Evolutionary conservation across 768 basidiomycete genomes (phyloP).

Genomic region (Russula abietina): DNA sequence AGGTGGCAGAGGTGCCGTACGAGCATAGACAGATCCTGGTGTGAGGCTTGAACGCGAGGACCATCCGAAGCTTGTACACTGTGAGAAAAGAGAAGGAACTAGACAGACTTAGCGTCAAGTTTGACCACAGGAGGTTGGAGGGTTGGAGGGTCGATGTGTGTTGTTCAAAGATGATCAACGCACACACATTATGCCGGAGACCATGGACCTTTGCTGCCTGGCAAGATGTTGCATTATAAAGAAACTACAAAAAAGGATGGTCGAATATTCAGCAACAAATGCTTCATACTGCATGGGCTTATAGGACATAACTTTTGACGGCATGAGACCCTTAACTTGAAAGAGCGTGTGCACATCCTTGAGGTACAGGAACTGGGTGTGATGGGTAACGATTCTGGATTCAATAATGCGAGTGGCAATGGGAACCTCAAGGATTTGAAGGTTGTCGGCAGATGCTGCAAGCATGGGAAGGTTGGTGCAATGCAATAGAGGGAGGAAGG

Average conservation of each 20-base stretch:
- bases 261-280: conserved; percentile 15
- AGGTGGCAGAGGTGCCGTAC: too few species aligned
- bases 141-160: too few species aligned
- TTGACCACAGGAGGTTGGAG: too few species aligned
- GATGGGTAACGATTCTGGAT: conserved; percentile 52
- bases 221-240: conserved; percentile 31
- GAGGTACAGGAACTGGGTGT: conserved; percentile 65
- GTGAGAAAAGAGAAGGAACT: too few species aligned
- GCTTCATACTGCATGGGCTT: conserved; percentile 10
- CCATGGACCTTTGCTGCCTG: conserved; percentile 38
- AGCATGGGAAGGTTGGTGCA: conserved; percentile 57
- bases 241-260: too few species aligned
- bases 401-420: conserved; percentile 60
- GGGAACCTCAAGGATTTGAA: conserved; percentile 44
- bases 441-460: conserved; percentile 33
- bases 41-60: too few species aligned
- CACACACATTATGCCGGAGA: conserved; percentile 46
- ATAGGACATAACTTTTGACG: conserved; percentile 24
- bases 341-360: conserved; percentile 46
- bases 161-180: too few species aligned
- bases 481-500: conserved; percentile 63
- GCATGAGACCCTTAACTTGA: conserved; percentile 33
- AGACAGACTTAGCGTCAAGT: too few species aligned
- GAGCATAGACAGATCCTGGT: too few species aligned
- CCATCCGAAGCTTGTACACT: too few species aligned